Evolutionary conservation across 2,329 filamentous ascomycete genomes (phyloP), one percentile per base, ranked within the genome.

Genomic region (Apiospora koreana): DNA sequence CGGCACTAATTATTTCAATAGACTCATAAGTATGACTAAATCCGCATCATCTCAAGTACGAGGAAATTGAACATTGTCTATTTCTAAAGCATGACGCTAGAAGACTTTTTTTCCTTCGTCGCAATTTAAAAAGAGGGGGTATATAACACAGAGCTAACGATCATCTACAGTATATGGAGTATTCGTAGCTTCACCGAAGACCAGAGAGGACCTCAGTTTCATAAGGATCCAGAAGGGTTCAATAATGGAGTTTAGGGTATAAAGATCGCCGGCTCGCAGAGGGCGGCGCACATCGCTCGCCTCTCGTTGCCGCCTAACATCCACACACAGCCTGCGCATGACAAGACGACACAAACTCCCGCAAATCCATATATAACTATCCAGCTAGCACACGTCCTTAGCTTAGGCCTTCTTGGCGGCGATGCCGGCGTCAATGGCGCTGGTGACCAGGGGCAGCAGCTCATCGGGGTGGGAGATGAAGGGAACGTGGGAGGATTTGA

Each of bases 401-500:
- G 9, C 28, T 35, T n/a, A 62, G 7, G 54, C 54, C 64, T 43
- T 43, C 64, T 65, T 65, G 38, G 64, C 64, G 10, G 64, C 64
- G n/a, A 65, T n/a, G 14, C 38, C 64, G 3, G 42, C 38, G 9
- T 65, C 42, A 21, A 68, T 68, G 35, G 67, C 46, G 38, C 42
- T 25, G 25, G 12, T 14, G 18, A 68, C 54, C 14, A 62, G 50
- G n/a, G 67, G 41, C 48, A 68, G 67, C 38, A 68, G 50, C 48
- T 58, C 41, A 18, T 68, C 67, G 16, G 67, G 67, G 41, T 62
- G 46, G 18, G 46, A 62, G 38, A 68, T 43, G 67, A 68, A 68
- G n/a, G 67, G 48, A 14, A 68, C 67, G 31, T 68, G 67, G 38
- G 46, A 62, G 10, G 67, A 68, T 3, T 68, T 68, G 48, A 68